Evolutionary conservation across 2,329 filamentous ascomycete species (phyloP), one percentile per base, ranked within the genome.

Genomic region (Aspergillus amoenus): DNA sequence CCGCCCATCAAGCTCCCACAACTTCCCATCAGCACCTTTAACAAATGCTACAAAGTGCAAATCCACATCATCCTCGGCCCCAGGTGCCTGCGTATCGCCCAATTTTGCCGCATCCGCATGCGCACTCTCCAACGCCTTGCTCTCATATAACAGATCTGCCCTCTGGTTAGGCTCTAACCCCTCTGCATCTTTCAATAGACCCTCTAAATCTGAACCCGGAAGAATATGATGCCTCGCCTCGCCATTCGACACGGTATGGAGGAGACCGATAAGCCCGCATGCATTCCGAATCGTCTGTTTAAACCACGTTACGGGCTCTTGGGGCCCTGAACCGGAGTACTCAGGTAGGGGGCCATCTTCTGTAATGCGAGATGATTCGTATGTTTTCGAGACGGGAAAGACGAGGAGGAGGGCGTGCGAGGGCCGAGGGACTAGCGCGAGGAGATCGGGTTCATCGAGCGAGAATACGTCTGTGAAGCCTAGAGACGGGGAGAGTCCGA

Each of bases 31-130:
- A 51, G 76, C 76, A 2, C 82, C 84, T 79, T 93, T 94, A 52
- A 94, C 89, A 75, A 97, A 99, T 70, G 91, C 94, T 46, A 97
- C 93, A 72, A 96, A 97, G 78, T 99, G 94, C 66, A 97, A 80
- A 70, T 97, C 93, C n/a, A 96, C 82, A 64, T 88, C 84, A 67
- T 90, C 89, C n/a, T 86, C 83, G 8, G 91, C 91, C 53, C 83
- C 78, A 0, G 94, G 93, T 1, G 93, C 90, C 12, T 81, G 72
- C 1, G 92, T 96, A 70, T 93, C 91, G 17, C 93, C 93, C 59
- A 82, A 79, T 7, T 82, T 82, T 5, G 93, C 94, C 13, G 91
- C 92, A 59, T 84, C 83, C 46, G 85, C 84, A 76, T 97, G 93
- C 6, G 91, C 93, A 5, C 77, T 80, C 54, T 95, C 93, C 49